Evolutionary conservation across 345 rosid genomes (phyloP).

Genomic region (Alliaria petiolata): DNA sequence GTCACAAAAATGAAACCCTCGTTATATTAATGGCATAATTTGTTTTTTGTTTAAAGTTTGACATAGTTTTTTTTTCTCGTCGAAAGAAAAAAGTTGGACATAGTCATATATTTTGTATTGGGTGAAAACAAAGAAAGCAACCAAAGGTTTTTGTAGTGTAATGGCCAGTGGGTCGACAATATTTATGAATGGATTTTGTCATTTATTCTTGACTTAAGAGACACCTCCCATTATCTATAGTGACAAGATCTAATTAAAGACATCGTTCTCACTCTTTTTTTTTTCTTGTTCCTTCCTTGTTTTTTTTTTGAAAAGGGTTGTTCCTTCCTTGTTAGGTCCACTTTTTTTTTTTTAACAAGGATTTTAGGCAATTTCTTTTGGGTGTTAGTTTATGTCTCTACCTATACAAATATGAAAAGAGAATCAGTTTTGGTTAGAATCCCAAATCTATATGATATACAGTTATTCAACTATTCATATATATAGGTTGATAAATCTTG

Average conservation of each 20-base stretch:
- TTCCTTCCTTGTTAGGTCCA: slow-evolving; percentile 18
- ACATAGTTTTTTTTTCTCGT: too few species aligned
- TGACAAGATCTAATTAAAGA: background rate
- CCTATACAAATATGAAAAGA: slow-evolving; percentile 6
- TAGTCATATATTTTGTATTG: slow-evolving; percentile 3
- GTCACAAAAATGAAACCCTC: background rate
- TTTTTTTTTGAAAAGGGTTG: too few species aligned
- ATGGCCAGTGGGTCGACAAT: slow-evolving; percentile 23
- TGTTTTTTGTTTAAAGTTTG: too few species aligned
- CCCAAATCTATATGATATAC: background rate
- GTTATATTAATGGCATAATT: background rate
- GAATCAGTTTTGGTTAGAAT: background rate
- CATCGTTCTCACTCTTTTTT: slow-evolving; percentile 10
- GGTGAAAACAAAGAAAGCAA: slow-evolving; percentile 9
- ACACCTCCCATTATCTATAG: slow-evolving; percentile 1
- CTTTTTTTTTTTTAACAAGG: background rate
- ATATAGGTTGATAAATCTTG: too few species aligned
- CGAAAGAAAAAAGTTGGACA: background rate
- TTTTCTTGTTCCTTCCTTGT: too few species aligned
- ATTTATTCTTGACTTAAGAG: slow-evolving; percentile 19
- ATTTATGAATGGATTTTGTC: slow-evolving; percentile 21
- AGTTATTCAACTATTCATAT: too few species aligned
- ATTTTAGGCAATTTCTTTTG: slow-evolving; percentile 19
- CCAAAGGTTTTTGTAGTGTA: slow-evolving; percentile 24
- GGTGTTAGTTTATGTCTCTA: slow-evolving; percentile 18